Evolutionary conservation across 495 filamentous ascomycete species (phyloP).

Genomic region (Penicillium salamii): DNA sequence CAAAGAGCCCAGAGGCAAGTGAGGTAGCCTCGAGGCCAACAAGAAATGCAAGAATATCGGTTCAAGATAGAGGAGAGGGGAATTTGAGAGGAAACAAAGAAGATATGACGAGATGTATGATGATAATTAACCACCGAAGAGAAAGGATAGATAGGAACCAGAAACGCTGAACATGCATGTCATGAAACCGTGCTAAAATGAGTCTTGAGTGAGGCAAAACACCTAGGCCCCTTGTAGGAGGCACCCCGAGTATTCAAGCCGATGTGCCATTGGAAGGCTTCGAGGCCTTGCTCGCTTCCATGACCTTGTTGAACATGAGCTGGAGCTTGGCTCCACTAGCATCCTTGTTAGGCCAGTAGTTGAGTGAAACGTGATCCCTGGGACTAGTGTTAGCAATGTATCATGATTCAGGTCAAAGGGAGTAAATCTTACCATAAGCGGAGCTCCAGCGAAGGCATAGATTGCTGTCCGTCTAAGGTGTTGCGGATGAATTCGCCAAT

Average conservation of each 20-base stretch:
- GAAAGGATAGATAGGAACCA: conserved; percentile 3
- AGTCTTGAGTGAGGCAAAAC: conserved; percentile 4
- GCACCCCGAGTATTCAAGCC: conserved; percentile 4
- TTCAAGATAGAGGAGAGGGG: neutral
- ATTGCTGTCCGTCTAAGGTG: conserved; percentile 31
- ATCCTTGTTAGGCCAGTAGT: conserved; percentile 52
- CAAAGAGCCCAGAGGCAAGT: neutral
- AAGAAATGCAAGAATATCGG: neutral
- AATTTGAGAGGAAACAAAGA: neutral
- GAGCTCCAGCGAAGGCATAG: conserved; percentile 39
- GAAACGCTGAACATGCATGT: conserved; percentile 14
- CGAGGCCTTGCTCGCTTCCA: conserved; percentile 30
- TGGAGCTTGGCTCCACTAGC: conserved; percentile 42
- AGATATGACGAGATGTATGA: conserved; percentile 1
- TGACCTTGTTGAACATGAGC: conserved; percentile 49
- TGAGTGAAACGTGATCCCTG: conserved; percentile 47
- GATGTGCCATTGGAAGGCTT: conserved; percentile 28
- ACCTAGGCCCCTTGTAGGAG: neutral
- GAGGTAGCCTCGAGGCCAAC: neutral
- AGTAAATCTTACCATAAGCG: conserved; percentile 45
- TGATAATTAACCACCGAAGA: conserved; percentile 2
- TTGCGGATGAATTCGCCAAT: conserved; percentile 49
- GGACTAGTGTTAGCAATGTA: conserved; percentile 5
- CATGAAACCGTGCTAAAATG: conserved; percentile 11
- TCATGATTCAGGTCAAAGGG: neutral